Evolutionary conservation across 2,329 filamentous ascomycete species (phyloP), one percentile per base, ranked within the genome.

Genomic region (Cytospora schulzeri): DNA sequence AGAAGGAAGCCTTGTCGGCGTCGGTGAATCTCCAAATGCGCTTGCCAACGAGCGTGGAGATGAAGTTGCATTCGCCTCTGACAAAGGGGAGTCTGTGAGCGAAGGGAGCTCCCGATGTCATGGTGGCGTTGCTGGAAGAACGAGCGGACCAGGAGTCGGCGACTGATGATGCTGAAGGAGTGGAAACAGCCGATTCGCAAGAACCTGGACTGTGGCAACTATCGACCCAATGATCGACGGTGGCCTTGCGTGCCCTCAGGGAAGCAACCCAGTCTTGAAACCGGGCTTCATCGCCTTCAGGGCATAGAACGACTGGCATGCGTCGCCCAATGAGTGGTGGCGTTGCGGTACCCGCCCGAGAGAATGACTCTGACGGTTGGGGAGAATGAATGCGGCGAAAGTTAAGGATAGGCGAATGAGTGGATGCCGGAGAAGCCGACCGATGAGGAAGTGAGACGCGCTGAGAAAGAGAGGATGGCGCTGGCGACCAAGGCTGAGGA

Each of bases 21-120:
- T 26, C 33, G 19, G 51, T 33, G 7, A 55, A 55, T 19, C 59
- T 55, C 35, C 26, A 55, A 28, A 48, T 14, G 28, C 59, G 59
- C 51, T 55, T 61, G 59, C 59, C 59, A 55, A 8, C 51, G 35
- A 61, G 59, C 59, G 52, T 35, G 41, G 51, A 52, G 59, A 61
- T 22, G 54, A 61, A 29, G 15, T 52, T 48, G n/a, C 31, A 28
- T 22, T 55, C 9, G 28, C 22, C 19, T 14, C 29, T 24, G 4
- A 55, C 7, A 9, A 48, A 15, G n/a, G 59, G 51, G 29, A 55
- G 4, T 33, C 59, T 48, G 52, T 50, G n/a, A 55, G 59, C 26
- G 35, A 61, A 50, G 17, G 59, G 59, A 35, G 59, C 48, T 9
- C 35, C 51, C 26, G 59, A 61, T 31, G 33, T 22, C 51, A 48